phyloP scores from a whole-genome alignment of 768 basidiomycete genomes.

The Kwoniella bestiolae region DNA sequence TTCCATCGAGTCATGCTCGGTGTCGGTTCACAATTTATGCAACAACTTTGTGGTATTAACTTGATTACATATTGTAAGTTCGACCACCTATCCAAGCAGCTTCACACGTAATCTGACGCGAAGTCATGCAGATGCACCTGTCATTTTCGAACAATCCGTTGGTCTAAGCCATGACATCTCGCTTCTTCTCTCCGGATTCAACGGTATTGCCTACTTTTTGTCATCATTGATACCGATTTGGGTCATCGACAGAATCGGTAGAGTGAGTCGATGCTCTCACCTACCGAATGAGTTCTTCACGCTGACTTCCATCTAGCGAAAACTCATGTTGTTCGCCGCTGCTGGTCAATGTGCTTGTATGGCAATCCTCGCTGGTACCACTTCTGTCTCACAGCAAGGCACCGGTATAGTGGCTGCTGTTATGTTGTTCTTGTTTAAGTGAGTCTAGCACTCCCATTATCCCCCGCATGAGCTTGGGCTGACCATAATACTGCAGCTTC shows the following conservation, averaged over 20 bases:
- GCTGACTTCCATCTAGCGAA: constrained; percentile 2
- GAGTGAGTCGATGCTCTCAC: constrained; percentile 2
- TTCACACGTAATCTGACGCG: not conserved
- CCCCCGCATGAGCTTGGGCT: not conserved
- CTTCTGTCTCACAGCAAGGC: constrained; percentile 1
- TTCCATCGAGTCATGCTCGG: constrained; percentile 36
- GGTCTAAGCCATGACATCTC: constrained; percentile 14
- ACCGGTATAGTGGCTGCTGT: constrained; percentile 20
- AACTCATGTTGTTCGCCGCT: constrained; percentile 22
- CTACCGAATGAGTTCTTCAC: not conserved
- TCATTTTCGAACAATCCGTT: constrained; percentile 23
- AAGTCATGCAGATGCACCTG: constrained; percentile 5
- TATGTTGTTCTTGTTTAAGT: constrained; percentile 22
- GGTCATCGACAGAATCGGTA: constrained; percentile 18
- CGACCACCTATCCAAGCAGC: not conserved
- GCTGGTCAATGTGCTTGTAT: constrained; percentile 20
- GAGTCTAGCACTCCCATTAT: not conserved
- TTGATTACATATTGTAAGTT: constrained; percentile 27
- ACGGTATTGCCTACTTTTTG: constrained; percentile 21
- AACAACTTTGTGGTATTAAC: constrained; percentile 30
- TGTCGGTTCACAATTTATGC: constrained; percentile 34
- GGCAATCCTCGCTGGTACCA: constrained; percentile 21
- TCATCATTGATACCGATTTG: constrained; percentile 17
- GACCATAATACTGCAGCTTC: not conserved
- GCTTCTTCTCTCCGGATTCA: constrained; percentile 14